Percentiles rank a stretch among this genome's conserved stretches.
Evolutionary conservation across 257 asterid species (phyloP).

Genomic region (Craterostigma plantagineum): DNA sequence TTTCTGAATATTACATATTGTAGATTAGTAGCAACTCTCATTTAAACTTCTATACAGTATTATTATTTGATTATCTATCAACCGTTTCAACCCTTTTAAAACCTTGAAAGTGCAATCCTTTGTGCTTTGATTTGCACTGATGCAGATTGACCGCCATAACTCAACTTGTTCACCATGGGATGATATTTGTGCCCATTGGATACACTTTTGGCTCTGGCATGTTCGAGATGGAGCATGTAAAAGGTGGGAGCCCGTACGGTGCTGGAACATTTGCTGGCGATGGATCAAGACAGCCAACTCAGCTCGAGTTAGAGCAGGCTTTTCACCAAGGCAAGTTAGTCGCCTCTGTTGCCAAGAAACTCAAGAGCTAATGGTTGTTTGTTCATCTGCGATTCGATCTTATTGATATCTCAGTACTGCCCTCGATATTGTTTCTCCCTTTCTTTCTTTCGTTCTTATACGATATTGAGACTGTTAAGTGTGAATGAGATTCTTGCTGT

Average conservation of each 20-base stretch:
- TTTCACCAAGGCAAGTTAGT: slow-evolving; percentile 32
- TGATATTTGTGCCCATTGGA: slow-evolving; percentile 63
- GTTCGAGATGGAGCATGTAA: slow-evolving; percentile 58
- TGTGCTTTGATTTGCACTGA: not conserved
- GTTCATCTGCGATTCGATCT: not conserved
- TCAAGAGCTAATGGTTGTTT: slow-evolving; percentile 17
- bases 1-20: too few species aligned
- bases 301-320: slow-evolving; percentile 33
- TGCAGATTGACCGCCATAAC: slow-evolving; percentile 66
- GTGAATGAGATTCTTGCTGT: too few species aligned
- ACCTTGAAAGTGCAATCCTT: not conserved
- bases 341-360: slow-evolving; percentile 31
- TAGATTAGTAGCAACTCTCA: too few species aligned
- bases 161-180: slow-evolving; percentile 64
- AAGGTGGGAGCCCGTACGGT: slow-evolving; percentile 82
- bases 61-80: too few species aligned
- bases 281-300: slow-evolving; percentile 32
- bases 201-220: slow-evolving; percentile 69
- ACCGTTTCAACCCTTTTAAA: too few species aligned
- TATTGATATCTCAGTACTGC: too few species aligned
- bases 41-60: too few species aligned
- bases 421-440: slow-evolving; percentile 6
- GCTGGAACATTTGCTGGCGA: slow-evolving; percentile 71
- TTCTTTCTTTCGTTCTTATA: too few species aligned
- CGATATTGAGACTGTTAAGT: too few species aligned